Evolutionary conservation across 345 rosid species (phyloP).

Genomic region (Arabidopsis suecica): DNA sequence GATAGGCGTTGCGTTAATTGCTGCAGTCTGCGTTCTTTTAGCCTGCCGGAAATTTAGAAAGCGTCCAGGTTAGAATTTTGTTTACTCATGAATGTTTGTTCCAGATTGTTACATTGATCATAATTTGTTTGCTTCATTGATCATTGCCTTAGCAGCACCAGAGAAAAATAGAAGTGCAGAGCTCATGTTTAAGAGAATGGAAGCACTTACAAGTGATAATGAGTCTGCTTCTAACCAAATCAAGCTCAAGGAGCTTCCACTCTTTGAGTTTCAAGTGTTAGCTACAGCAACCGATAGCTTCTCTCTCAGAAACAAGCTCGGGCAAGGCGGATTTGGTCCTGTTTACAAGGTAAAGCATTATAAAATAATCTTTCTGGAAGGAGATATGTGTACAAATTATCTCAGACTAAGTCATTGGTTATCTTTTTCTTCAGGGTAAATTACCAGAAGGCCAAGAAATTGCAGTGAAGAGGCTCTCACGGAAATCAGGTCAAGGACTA

Average conservation of each 20-base stretch:
- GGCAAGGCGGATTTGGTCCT: constrained; percentile 62
- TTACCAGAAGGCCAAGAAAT: constrained; percentile 52
- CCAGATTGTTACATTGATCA: not conserved
- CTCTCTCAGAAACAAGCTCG: constrained; percentile 48
- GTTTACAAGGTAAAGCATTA: constrained; percentile 46
- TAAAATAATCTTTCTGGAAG: constrained; percentile 35
- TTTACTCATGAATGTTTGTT: not conserved
- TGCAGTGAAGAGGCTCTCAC: constrained; percentile 66
- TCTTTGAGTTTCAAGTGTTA: constrained; percentile 53
- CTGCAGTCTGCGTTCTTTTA: constrained; percentile 29
- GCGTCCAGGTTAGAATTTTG: constrained; percentile 35
- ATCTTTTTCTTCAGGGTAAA: constrained; percentile 50
- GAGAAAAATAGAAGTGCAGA: constrained; percentile 34
- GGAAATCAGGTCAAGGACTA: constrained; percentile 65
- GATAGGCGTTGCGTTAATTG: constrained; percentile 10
- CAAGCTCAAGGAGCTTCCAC: constrained; percentile 47
- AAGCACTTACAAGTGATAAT: constrained; percentile 39
- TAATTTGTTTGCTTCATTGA: not conserved
- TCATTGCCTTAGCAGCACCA: constrained; percentile 19
- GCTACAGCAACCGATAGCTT: constrained; percentile 53
- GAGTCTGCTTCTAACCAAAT: constrained; percentile 43
- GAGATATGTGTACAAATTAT: constrained; percentile 20
- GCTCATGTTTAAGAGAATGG: constrained; percentile 41
- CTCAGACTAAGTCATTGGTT: not conserved
- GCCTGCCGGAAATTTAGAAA: constrained; percentile 29